A percentile compares a stretch with the other conserved stretches of the same genome.
Evolutionary conservation across 257 asterid species (phyloP).

Genomic region (Schizonepeta tenuifolia): DNA sequence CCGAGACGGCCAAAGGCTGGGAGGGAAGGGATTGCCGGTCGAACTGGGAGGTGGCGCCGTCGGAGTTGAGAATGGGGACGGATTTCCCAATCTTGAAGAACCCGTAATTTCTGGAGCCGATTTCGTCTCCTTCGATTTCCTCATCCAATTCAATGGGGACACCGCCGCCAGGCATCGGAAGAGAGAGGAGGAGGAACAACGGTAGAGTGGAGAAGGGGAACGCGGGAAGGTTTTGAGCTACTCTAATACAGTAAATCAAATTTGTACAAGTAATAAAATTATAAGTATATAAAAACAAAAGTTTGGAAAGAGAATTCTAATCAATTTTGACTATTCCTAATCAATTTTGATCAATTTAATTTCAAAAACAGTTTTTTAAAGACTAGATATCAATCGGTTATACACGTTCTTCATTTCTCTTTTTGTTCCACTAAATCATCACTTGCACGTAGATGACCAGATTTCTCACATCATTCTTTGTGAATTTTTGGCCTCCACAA

Average conservation of each 20-base stretch:
- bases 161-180: slow-evolving; percentile 37
- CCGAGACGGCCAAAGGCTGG: slow-evolving; percentile 76
- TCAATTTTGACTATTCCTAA: too few relatives aligned
- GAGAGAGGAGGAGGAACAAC: background rate
- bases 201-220: background rate
- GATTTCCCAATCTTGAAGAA: slow-evolving; percentile 64
- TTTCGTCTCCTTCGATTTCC: slow-evolving; percentile 61
- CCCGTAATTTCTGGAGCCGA: slow-evolving; percentile 63
- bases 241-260: background rate
- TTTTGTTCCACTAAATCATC: too few relatives aligned
- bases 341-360: too few relatives aligned
- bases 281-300: too few relatives aligned
- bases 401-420: too few relatives aligned
- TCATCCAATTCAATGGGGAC: slow-evolving; percentile 55
- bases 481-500: too few relatives aligned
- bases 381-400: too few relatives aligned
- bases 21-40: slow-evolving; percentile 61
- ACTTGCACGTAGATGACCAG: too few relatives aligned
- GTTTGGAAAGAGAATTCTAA: too few relatives aligned
- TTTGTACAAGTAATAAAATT: too few relatives aligned
- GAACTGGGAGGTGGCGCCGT: slow-evolving; percentile 37
- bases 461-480: too few relatives aligned
- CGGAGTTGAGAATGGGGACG: slow-evolving; percentile 53
- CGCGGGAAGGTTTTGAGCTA: slow-evolving; percentile 32
- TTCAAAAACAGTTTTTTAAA: too few relatives aligned